Evolutionary conservation across 2,329 filamentous ascomycete species (phyloP).

Genomic region (Curvularia sp.): DNA sequence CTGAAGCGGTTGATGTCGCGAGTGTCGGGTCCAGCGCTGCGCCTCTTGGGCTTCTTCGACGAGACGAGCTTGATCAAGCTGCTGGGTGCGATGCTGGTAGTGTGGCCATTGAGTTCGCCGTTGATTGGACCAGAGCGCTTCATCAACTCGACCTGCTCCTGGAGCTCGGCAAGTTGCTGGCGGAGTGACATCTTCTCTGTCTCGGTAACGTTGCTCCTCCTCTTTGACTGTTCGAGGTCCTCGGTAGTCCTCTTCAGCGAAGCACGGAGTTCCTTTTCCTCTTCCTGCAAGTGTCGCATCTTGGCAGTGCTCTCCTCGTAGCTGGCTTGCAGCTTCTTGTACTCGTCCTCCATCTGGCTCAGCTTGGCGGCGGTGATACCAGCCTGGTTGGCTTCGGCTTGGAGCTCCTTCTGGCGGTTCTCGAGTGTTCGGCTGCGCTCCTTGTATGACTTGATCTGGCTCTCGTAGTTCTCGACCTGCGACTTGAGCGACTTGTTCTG

Average conservation of each 20-base stretch:
- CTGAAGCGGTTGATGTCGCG: conserved; percentile 90
- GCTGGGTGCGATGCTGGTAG: conserved; percentile 58
- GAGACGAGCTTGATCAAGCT: conserved; percentile 96
- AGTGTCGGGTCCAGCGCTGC: conserved; percentile 86
- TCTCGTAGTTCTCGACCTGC: conserved; percentile 95
- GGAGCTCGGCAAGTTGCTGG: conserved; percentile 86
- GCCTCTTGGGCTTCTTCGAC: conserved; percentile 94
- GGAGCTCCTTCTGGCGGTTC: conserved; percentile 87
- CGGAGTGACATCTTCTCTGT: conserved; percentile 84
- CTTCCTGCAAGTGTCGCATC: conserved; percentile 92
- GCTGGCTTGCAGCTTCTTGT: conserved; percentile 85
- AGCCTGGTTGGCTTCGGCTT: conserved; percentile 95
- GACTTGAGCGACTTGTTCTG: conserved; percentile 89
- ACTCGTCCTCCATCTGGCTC: conserved; percentile 91
- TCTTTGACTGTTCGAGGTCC: conserved; percentile 80
- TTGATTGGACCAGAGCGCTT: conserved; percentile 79
- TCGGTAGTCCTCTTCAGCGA: conserved; percentile 78
- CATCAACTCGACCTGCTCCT: conserved; percentile 89
- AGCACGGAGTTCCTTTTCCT: conserved; percentile 85
- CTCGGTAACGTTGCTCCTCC: conserved; percentile 77
- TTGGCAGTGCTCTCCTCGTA: conserved; percentile 91
- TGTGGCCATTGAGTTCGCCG: conserved; percentile 70
- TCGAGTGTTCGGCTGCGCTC: conserved; percentile 89
- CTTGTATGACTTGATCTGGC: conserved; percentile 95
- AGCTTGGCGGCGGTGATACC: conserved; percentile 92